Evolutionary conservation across 73 alveolate species (phyloP), one percentile per base, ranked within the genome.

Genomic region (Stentor coeruleus): DNA sequence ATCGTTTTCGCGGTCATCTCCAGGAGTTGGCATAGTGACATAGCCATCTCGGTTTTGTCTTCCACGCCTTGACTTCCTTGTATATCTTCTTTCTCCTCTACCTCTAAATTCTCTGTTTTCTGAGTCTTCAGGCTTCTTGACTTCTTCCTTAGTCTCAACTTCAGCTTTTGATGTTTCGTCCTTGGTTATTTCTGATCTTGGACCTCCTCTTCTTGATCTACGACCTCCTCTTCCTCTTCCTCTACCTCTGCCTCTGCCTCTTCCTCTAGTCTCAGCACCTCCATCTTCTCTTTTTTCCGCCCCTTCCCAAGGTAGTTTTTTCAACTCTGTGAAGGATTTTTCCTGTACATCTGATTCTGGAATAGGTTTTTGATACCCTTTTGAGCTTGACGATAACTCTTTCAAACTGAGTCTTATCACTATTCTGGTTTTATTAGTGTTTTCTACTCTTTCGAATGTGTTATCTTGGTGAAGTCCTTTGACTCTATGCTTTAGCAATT

Each of bases 221-320:
- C 79, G 40, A 66, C 79, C 79, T 66, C 79, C 33, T 66, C 79
- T 20, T 28, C 33, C 33, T 66, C 79, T 40, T 66, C 79, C 33
- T 66, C 79, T 66, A 31, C 79, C 79, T 20, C 79, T 31, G n/a
- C 79, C 37, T 20, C 41, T 66, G 0, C 79, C 79, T 33, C 79
- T 66, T 1, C 40, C n/a, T 2, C 79, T 33, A 31, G 79, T 66
- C 0, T 20, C 79, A 0, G 40, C 39, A 28, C 33, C 79, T 2
- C 37, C 39, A 1, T 20, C 42, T 66, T 2, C 2, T 33, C 79
- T 26, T 31, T 31, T 20, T 57, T 57, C 79, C 33, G 79, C 40
- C 1, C 33, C 37, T 26, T 20, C 40, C 37, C 66, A 49, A 49
- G 79, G 79, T 11, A 31, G n/a, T 33, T 66, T 20, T 66, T 20